Evolutionary conservation across 2,329 filamentous ascomycete species (phyloP), one percentile per base, ranked within the genome.

Genomic region (Arthrobotrys conoides): DNA sequence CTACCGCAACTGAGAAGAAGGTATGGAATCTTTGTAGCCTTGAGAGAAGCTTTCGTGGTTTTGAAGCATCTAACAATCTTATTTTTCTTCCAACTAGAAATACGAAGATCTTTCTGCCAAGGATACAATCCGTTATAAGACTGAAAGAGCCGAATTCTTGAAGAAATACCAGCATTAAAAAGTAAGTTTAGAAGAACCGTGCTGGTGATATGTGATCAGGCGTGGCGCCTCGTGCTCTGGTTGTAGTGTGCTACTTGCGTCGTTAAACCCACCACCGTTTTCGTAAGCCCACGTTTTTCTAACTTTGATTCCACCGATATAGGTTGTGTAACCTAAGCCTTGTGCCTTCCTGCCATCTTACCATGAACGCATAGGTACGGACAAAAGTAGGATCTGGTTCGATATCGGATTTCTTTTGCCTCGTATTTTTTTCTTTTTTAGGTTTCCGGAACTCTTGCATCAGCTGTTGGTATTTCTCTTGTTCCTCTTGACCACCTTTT

Each of bases 151-250:
- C 5, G 75, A 63, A 16, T 78, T 78, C 22, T 64, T 44, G 24
- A 78, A 71, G 68, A 78, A 78, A 46, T 78, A 78, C 48, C 57
- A 64, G 46, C 18, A 57, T 59, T 72, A 41, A 68, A 20, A 69
- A 53, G 68, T 55, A 18, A 64, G 27, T 38, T 48, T 27, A 18
- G 10, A 46, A 44, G 38, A 12, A 48, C 22, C 16, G 16, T 41
- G 27, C 27, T 30, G 6, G 27, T 30, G 27, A 6, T 30, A 30
- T 30, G 27, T 33, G 22, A 57, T 38, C 53, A 59, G 57, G 22
- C 65, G 33, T 33, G 20, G 8, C 9, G 48, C 48, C 36, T 57
- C 51, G 18, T 53, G 57, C 16, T 63, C 18, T 9, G 38, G 3
- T 48, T 46, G 41, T 12, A 46, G 6, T 57, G 27, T 65, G 59